Conservation (phyloP, 371 early-diverging fungal genomes). For the Syncephalastrum racemosum region DNA sequence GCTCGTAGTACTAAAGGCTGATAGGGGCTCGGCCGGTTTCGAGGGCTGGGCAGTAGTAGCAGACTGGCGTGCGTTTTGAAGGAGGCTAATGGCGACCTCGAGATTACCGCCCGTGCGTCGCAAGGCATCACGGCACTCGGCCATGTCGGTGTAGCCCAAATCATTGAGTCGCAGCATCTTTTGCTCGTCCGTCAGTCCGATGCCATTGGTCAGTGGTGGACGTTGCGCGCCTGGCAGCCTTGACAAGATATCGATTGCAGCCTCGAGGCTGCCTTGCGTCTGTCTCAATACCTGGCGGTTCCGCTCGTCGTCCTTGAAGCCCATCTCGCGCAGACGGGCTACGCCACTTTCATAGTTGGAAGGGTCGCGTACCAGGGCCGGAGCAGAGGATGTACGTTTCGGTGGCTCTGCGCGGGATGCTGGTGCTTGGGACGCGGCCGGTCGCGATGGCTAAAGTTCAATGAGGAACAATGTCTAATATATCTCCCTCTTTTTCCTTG, state of each 20-base stretch:
- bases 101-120: constrained; percentile 61
- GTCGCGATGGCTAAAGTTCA: constrained; percentile 11
- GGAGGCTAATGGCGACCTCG: constrained; percentile 53
- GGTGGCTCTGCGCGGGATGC: constrained; percentile 18
- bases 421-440: constrained; percentile 1
- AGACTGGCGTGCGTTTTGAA: constrained; percentile 40
- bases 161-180: constrained; percentile 41
- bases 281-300: constrained; percentile 63
- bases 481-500: not conserved
- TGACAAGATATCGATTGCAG: constrained; percentile 71
- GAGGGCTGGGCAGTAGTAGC: not conserved
- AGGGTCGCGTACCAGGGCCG: constrained; percentile 14
- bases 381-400: constrained; percentile 48
- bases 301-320: constrained; percentile 64
- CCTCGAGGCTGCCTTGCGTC: constrained; percentile 73
- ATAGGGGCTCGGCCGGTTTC: not conserved
- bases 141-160: constrained; percentile 51
- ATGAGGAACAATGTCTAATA: too few species aligned
- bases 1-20: constrained; percentile 12
- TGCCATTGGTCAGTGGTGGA: constrained; percentile 12
- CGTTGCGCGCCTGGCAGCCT: constrained; percentile 39
- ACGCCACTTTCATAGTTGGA: constrained; percentile 11
- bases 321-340: constrained; percentile 67
- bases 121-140: constrained; percentile 48
- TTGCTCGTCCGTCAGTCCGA: constrained; percentile 35